Evolutionary conservation across 305 asterid genomes (phyloP), one percentile per base, ranked within the genome.

Genomic region (Fraxinus albicans): DNA sequence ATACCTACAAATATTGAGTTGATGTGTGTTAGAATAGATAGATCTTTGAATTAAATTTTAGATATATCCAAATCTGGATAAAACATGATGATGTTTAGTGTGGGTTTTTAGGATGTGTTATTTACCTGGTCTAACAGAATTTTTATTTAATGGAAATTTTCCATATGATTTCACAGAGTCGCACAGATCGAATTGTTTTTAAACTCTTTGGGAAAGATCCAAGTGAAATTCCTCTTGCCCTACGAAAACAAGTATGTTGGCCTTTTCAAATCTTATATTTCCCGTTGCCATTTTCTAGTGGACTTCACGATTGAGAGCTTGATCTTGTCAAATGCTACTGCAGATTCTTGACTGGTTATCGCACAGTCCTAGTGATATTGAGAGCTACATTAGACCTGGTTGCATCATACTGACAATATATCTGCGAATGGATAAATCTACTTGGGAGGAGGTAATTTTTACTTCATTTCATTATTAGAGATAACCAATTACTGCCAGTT

Each of bases 321-420:
- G 40, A 77, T 72, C 13, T 79, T 38, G 50, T 47, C 81, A 47
- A 82, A 83, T 84, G 79, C 80, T 60, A 77, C 82, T 90, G 85
- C 97, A 97, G 99, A 94, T 97, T 87, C 94, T 97, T 85, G 95
- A 95, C 89, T 97, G 99, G 99, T 91, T 97, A 83, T 93, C 98
- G 21, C 89, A 88, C 87, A 95, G 97, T 86, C 99, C 99, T 40
- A 92, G 97, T 29, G 98, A 97, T 77, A 94, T 97, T 73, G 99
- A 97, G 87, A 93, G 99, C 94, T 93, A 95, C 87, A 95, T 95
- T 85, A 88, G 94, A 79, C 99, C 99, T 84, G 99, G 99, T 86
- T 97, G 99, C 86, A 86, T 97, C 87, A 79, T 95, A 83, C 87
- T 96, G 81, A 94, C 98, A 27, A 86, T 96, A 88, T 96, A 96